Conservation (phyloP, 2,329 filamentous ascomycete species). For the Trichoderma atrobrunneum region DNA sequence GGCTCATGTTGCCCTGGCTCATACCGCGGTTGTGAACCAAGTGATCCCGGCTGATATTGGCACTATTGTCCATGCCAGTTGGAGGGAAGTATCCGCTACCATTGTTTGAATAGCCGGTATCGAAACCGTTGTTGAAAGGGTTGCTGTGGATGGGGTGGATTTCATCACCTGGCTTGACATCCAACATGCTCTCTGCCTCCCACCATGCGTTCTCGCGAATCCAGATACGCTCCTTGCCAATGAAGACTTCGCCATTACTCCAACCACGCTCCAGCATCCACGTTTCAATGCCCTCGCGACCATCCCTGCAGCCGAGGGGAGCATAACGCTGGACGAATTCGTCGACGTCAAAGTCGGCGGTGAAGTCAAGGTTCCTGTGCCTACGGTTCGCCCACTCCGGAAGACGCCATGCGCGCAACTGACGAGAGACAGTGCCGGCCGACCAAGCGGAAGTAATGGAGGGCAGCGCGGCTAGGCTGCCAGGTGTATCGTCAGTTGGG, state of each 20-base stretch:
- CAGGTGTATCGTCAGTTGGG: slow-evolving; percentile 82
- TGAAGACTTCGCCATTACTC: slow-evolving; percentile 94
- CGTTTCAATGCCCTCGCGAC: slow-evolving; percentile 86
- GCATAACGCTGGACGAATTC: slow-evolving; percentile 86
- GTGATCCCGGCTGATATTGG: slow-evolving; percentile 70
- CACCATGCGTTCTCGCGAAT: slow-evolving; percentile 94
- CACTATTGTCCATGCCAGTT: slow-evolving; percentile 57
- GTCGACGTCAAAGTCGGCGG: slow-evolving; percentile 90
- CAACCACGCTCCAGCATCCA: slow-evolving; percentile 94
- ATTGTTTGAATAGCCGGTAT: slow-evolving; percentile 68
- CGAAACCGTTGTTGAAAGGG: slow-evolving; percentile 49
- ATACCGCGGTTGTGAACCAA: slow-evolving; percentile 60
- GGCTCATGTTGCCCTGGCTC: slow-evolving; percentile 55
- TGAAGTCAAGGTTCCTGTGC: slow-evolving; percentile 89
- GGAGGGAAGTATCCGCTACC: slow-evolving; percentile 69
- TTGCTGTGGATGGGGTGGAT: slow-evolving; percentile 45
- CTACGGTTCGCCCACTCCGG: slow-evolving; percentile 96
- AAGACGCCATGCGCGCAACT: slow-evolving; percentile 88
- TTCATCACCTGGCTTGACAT: slow-evolving; percentile 68
- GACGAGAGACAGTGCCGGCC: slow-evolving; percentile 85
- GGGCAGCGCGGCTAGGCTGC: slow-evolving; percentile 67
- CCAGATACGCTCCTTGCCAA: slow-evolving; percentile 91
- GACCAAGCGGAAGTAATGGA: slow-evolving; percentile 85
- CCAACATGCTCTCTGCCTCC: slow-evolving; percentile 95
- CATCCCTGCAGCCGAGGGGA: slow-evolving; percentile 81